phyloP scores from a whole-genome alignment of 2,329 filamentous ascomycete genomes.

The Talaromyces sp. region DNA sequence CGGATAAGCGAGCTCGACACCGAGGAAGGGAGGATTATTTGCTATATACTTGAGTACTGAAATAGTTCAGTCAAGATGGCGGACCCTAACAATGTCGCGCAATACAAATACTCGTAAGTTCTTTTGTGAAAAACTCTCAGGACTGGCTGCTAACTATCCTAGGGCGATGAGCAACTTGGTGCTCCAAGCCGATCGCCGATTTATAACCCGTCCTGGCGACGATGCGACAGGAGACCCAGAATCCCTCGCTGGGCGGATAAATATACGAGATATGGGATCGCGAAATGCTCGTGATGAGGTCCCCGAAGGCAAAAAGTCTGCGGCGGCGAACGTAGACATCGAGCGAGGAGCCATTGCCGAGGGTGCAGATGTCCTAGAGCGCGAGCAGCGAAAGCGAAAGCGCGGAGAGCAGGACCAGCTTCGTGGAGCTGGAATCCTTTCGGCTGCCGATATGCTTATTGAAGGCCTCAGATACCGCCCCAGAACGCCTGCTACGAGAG shows the following conservation, averaged over 20 bases:
- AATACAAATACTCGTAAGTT: conserved; percentile 83
- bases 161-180: conserved; percentile 98
- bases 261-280: conserved; percentile 90
- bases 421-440: conserved; percentile 71
- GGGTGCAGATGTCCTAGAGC: conserved; percentile 74
- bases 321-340: conserved; percentile 61
- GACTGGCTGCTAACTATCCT: background rate
- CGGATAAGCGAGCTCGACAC: background rate
- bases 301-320: conserved; percentile 72
- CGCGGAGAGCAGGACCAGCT: conserved; percentile 65
- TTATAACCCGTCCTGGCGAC: conserved; percentile 85
- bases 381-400: conserved; percentile 83
- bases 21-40: background rate
- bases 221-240: conserved; percentile 96
- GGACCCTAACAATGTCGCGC: conserved; percentile 72
- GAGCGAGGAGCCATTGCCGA: conserved; percentile 72
- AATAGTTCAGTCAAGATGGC: conserved; percentile 51
- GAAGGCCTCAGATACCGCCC: conserved; percentile 91
- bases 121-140: background rate
- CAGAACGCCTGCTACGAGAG: conserved; percentile 82
- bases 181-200: conserved; percentile 97
- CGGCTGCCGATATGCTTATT: conserved; percentile 77
- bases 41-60: background rate
- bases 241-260: conserved; percentile 89
- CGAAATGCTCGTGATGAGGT: conserved; percentile 73